phyloP scores from a whole-genome alignment of 1,284 basidiomycete species.

The Malassezia equina region DNA sequence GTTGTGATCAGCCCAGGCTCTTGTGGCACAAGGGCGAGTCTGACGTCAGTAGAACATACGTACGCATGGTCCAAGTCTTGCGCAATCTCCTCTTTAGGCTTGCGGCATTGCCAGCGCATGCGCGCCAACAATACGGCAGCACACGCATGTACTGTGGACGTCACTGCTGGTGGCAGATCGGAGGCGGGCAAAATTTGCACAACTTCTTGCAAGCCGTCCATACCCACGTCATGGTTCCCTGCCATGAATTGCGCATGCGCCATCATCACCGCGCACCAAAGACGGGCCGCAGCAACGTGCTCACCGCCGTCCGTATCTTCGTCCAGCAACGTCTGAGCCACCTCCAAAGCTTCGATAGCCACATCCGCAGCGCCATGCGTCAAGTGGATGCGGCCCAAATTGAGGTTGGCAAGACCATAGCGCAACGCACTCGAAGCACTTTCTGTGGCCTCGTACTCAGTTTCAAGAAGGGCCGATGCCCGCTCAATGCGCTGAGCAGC shows the following conservation, averaged over 20 bases:
- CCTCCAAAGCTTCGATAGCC: slow-evolving; percentile 64
- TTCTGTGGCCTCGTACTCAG: slow-evolving; percentile 77
- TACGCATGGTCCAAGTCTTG: slow-evolving; percentile 58
- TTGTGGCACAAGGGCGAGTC: slow-evolving; percentile 5
- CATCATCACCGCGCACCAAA: slow-evolving; percentile 17
- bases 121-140: slow-evolving; percentile 68
- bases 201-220: slow-evolving; percentile 11
- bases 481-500: slow-evolving; percentile 58
- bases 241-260: slow-evolving; percentile 16
- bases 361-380: slow-evolving; percentile 56
- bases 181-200: slow-evolving; percentile 1
- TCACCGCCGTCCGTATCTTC: slow-evolving; percentile 50
- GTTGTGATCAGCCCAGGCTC: slow-evolving; percentile 12
- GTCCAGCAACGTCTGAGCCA: slow-evolving; percentile 62
- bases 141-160: slow-evolving; percentile 57
- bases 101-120: slow-evolving; percentile 65
- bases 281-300: slow-evolving; percentile 35
- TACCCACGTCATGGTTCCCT: slow-evolving; percentile 8
- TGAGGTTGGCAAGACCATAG: slow-evolving; percentile 72
- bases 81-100: slow-evolving; percentile 65
- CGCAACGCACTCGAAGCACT: slow-evolving; percentile 63
- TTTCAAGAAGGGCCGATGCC: slow-evolving; percentile 67
- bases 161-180: background rate
- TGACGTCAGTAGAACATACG: slow-evolving; percentile 1
- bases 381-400: slow-evolving; percentile 68